A percentile compares a stretch with the other conserved stretches of the same genome.
Conservation (phyloP, 2,329 filamentous ascomycete species). For the Neurospora crassa region DNA sequence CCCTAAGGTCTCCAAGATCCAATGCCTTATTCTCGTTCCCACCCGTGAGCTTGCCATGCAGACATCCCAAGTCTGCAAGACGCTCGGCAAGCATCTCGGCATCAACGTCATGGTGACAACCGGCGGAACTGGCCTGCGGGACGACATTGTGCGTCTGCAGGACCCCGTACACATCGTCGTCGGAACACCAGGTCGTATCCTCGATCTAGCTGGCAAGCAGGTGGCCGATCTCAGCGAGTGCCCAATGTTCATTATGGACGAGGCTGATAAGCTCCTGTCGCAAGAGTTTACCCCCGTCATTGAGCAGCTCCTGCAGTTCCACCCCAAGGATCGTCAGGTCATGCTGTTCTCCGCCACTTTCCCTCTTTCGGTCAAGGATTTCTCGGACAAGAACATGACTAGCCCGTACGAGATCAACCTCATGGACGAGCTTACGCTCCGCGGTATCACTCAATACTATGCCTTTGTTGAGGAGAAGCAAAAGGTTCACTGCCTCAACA, state of each 20-base stretch:
- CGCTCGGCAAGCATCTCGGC: conserved; percentile 89
- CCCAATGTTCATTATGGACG: conserved; percentile 98
- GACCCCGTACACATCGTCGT: conserved; percentile 96
- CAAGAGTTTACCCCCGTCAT: conserved; percentile 96
- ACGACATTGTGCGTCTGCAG: conserved; percentile 91
- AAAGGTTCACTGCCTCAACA: conserved; percentile 98
- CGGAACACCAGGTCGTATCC: conserved; percentile 89
- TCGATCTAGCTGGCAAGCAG: conserved; percentile 91
- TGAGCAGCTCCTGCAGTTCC: conserved; percentile 88
- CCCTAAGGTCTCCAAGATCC: conserved; percentile 90
- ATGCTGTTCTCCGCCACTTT: conserved; percentile 99
- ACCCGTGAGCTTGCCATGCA: conserved; percentile 96
- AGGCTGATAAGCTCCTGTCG: conserved; percentile 95
- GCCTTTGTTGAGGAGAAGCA: conserved; percentile 99
- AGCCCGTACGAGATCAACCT: conserved; percentile 98
- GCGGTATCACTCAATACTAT: conserved; percentile 98
- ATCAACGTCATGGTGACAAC: conserved; percentile 99
- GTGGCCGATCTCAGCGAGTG: conserved; percentile 95
- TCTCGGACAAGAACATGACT: conserved; percentile 96
- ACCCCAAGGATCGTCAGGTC: conserved; percentile 94
- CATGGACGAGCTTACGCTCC: conserved; percentile 97
- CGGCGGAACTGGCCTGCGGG: conserved; percentile 85
- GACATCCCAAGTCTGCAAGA: conserved; percentile 99
- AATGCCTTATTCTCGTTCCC: conserved; percentile 91
- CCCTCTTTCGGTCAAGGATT: conserved; percentile 91